Evolutionary conservation across 768 basidiomycete species (phyloP).

Genomic region (Tricholoma matsutake): DNA sequence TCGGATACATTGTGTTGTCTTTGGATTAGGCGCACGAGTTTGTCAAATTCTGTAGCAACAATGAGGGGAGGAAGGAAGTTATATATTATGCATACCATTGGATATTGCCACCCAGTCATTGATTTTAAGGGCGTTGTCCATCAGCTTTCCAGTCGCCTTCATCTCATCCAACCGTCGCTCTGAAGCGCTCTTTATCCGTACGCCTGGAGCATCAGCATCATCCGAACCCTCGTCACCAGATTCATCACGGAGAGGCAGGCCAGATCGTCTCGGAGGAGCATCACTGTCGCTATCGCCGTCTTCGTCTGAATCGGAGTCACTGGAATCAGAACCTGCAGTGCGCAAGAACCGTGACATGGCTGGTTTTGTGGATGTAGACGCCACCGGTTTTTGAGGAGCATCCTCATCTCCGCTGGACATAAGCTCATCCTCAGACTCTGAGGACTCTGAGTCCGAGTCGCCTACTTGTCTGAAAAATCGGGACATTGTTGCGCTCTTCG

Average conservation of each 20-base stretch:
- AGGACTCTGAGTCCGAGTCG: slow-evolving; percentile 76
- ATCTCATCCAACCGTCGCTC: slow-evolving; percentile 94
- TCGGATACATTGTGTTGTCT: slow-evolving; percentile 84
- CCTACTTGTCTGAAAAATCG: slow-evolving; percentile 86
- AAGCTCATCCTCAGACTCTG: slow-evolving; percentile 75
- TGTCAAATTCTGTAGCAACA: slow-evolving; percentile 80
- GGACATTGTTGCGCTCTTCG: slow-evolving; percentile 51
- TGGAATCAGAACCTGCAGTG: slow-evolving; percentile 58
- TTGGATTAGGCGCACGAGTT: slow-evolving; percentile 86
- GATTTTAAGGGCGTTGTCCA: slow-evolving; percentile 94
- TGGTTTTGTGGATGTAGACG: slow-evolving; percentile 43
- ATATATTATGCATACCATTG: slow-evolving; percentile 54
- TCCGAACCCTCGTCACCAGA: slow-evolving; percentile 37
- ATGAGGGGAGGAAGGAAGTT: slow-evolving; percentile 7
- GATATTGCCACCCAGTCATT: slow-evolving; percentile 96
- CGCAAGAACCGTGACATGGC: slow-evolving; percentile 81
- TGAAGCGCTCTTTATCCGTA: slow-evolving; percentile 82
- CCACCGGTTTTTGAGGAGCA: slow-evolving; percentile 43
- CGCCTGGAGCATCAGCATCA: slow-evolving; percentile 69
- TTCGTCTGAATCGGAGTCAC: slow-evolving; percentile 56
- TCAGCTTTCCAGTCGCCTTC: slow-evolving; percentile 85
- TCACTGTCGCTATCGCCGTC: slow-evolving; percentile 56
- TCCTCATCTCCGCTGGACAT: slow-evolving; percentile 75
- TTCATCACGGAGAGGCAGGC: slow-evolving; percentile 35
- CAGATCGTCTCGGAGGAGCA: slow-evolving; percentile 29